Conservation (phyloP, 176 grass and related monocot genomes). For the Raddia guianensis region DNA sequence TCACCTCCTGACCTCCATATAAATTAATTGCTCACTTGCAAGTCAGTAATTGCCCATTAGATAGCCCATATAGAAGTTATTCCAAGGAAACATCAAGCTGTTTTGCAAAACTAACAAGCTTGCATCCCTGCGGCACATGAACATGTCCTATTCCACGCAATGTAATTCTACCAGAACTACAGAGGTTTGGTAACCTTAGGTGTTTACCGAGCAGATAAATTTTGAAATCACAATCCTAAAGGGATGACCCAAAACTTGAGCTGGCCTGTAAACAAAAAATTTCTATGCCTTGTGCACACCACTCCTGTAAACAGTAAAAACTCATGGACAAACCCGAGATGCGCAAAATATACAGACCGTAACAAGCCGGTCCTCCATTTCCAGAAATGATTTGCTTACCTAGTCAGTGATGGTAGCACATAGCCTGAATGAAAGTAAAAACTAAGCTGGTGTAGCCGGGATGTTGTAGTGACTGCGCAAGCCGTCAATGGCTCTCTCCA, state of each 20-base stretch:
- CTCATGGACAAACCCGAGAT: neutral
- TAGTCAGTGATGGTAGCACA: neutral
- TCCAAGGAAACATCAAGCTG: neutral
- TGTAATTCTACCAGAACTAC: neutral
- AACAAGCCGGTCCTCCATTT: neutral
- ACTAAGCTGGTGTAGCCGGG: constrained; percentile 42
- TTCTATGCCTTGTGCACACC: neutral
- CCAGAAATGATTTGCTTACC: constrained; percentile 23
- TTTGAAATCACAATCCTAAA: neutral
- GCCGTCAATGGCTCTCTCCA: constrained; percentile 46
- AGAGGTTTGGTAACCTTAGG: neutral
- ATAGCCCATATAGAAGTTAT: neutral
- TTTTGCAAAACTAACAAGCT: neutral
- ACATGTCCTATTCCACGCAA: neutral
- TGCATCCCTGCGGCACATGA: neutral
- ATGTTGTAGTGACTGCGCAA: constrained; percentile 59
- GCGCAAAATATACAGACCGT: neutral
- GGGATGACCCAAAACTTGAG: neutral
- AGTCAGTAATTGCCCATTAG: neutral
- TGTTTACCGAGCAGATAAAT: constrained; percentile 13
- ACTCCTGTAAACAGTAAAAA: neutral
- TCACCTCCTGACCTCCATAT: neutral
- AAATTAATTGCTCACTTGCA: neutral
- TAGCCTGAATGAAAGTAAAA: neutral
- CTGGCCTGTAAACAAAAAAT: neutral